A percentile compares a stretch with the other conserved stretches of the same genome.
Conservation (phyloP, 345 rosid genomes). For the Aquilaria malaccensis region DNA sequence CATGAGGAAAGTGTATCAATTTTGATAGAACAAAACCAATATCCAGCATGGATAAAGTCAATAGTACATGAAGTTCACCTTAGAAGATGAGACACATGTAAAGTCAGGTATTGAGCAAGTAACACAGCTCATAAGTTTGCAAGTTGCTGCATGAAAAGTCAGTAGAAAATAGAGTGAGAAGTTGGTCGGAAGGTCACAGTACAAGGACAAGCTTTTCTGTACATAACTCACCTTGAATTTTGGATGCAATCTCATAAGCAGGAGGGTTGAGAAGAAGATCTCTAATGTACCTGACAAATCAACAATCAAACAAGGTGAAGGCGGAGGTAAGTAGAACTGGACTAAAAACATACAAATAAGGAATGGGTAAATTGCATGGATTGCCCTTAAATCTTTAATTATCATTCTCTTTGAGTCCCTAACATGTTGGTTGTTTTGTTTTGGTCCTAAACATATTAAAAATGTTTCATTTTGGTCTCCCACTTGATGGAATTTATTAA, state of each 20-base stretch:
- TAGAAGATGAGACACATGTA: conserved; percentile 80
- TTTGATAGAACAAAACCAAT: not conserved
- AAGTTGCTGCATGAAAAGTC: conserved; percentile 49
- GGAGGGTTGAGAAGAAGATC: conserved; percentile 98
- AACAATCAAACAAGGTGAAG: conserved; percentile 5
- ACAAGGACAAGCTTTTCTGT: not conserved
- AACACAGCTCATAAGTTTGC: conserved; percentile 78
- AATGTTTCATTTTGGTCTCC: no score
- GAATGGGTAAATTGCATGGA: no score
- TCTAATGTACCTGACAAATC: conserved; percentile 58
- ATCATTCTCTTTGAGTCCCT: no score
- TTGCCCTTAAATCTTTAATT: no score
- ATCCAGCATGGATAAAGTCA: conserved; percentile 1
- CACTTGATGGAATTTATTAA: no score
- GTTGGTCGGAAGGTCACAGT: not conserved
- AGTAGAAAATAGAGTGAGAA: no score
- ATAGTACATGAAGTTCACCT: conserved; percentile 44
- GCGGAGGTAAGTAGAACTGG: not conserved
- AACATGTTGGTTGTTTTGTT: no score
- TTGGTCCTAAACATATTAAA: no score
- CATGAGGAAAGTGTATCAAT: no score
- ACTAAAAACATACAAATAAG: no score
- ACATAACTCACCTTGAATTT: conserved; percentile 62
- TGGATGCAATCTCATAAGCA: conserved; percentile 74
- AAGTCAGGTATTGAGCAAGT: conserved; percentile 86